phyloP scores from a whole-genome alignment of 805 yeast species.

The Kluyveromyces lactis region DNA sequence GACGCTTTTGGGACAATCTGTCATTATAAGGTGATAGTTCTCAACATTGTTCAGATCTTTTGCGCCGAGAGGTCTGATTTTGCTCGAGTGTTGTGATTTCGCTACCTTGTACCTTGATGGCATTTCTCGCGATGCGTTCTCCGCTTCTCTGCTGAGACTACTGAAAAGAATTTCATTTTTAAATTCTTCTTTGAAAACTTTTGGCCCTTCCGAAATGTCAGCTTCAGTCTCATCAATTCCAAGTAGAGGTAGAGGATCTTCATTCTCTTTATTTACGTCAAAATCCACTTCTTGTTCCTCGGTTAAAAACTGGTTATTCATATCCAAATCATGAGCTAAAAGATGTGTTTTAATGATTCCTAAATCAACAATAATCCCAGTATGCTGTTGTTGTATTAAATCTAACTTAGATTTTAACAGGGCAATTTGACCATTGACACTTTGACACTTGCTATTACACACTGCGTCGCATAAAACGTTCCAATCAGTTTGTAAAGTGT shows the following conservation, averaged over 20 bases:
- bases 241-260: not conserved
- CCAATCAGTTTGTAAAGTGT: conserved; percentile 13
- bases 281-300: not conserved
- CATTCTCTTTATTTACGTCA: not conserved
- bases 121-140: not conserved
- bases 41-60: conserved; percentile 9
- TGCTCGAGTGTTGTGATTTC: conserved; percentile 1
- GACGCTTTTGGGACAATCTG: conserved; percentile 26
- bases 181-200: not conserved
- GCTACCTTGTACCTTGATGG: conserved; percentile 1
- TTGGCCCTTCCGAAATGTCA: not conserved
- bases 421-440: not conserved
- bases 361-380: conserved; percentile 14
- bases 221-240: not conserved
- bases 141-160: not conserved
- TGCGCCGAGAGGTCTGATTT: not conserved
- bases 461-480: conserved; percentile 5
- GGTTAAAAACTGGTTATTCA: not conserved
- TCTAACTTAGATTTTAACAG: conserved; percentile 12
- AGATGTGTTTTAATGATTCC: conserved; percentile 11
- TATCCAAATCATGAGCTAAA: conserved; percentile 1
- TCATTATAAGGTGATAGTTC: conserved; percentile 26
- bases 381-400: conserved; percentile 15
- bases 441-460: not conserved
- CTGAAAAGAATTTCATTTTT: not conserved